A percentile compares a stretch with the other conserved stretches of the same genome.
Evolutionary conservation across 495 filamentous ascomycete genomes (phyloP).

Genomic region (Xylaria palmicola): DNA sequence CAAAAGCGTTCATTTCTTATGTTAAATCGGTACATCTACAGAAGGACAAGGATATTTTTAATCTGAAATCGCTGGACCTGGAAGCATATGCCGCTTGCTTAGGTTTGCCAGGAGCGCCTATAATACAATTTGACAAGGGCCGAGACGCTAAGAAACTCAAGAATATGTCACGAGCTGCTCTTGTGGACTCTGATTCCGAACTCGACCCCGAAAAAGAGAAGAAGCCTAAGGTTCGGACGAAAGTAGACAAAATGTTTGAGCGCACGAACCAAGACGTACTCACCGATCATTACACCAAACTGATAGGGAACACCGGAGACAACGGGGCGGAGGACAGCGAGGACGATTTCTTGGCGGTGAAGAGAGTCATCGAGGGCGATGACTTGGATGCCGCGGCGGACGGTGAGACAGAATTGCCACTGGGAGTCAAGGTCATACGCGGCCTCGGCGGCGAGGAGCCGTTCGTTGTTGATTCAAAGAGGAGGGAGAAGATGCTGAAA

Average conservation of each 20-base stretch:
- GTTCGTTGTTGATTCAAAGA: conserved; percentile 85
- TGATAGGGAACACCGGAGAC: conserved; percentile 65
- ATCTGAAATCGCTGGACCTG: conserved; percentile 72
- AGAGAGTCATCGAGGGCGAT: conserved; percentile 68
- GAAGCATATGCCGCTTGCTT: conserved; percentile 84
- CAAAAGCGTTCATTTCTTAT: conserved; percentile 93
- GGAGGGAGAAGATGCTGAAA: conserved; percentile 85
- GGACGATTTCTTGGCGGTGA: conserved; percentile 85
- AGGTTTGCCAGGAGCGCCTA: conserved; percentile 85
- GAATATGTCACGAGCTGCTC: conserved; percentile 68
- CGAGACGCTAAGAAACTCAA: conserved; percentile 82
- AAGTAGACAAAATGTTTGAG: conserved; percentile 96
- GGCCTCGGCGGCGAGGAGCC: conserved; percentile 58
- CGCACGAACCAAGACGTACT: conserved; percentile 92
- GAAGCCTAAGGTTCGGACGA: conserved; percentile 72
- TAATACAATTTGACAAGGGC: conserved; percentile 87
- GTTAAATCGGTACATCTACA: conserved; percentile 79
- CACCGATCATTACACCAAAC: conserved; percentile 83
- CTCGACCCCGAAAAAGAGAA: conserved; percentile 53
- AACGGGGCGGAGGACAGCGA: conserved; percentile 51
- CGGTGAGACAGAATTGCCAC: conserved; percentile 22
- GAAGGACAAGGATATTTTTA: conserved; percentile 89
- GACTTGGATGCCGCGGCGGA: conserved; percentile 39
- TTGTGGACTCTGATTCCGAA: conserved; percentile 51
- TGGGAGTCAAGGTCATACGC: conserved; percentile 48